Conservation (phyloP, 345 rosid species). For the Turnera subulata region DNA sequence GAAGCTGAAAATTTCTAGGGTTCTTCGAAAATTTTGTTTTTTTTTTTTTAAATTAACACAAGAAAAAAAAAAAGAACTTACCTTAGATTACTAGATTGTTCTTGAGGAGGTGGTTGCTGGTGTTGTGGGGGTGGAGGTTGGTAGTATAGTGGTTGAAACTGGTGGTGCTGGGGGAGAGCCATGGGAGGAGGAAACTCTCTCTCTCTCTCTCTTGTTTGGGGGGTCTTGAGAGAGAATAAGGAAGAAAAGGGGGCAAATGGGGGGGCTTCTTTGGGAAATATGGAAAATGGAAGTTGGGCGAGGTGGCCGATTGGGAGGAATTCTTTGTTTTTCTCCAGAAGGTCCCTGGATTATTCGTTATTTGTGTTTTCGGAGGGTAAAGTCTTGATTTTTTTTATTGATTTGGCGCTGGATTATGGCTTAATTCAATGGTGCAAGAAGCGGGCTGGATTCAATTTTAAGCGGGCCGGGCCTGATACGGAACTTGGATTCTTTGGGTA, state of each 20-base stretch:
- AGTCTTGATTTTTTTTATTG: too few species aligned
- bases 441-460: too few species aligned
- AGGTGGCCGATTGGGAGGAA: slow-evolving; percentile 13
- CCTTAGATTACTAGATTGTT: slow-evolving; percentile 49
- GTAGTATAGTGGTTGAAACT: slow-evolving; percentile 37
- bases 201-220: too few species aligned
- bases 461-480: too few species aligned
- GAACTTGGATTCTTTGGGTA: too few species aligned
- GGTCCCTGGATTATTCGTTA: neutral
- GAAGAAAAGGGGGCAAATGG: slow-evolving; percentile 1
- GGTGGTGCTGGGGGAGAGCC: slow-evolving; percentile 62
- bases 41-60: too few species aligned
- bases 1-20: slow-evolving; percentile 15
- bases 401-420: too few species aligned
- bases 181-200: slow-evolving; percentile 13
- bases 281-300: slow-evolving; percentile 9
- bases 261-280: neutral
- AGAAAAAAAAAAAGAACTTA: slow-evolving; percentile 8
- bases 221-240: slow-evolving; percentile 2
- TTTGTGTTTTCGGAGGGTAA: neutral
- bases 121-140: slow-evolving; percentile 36
- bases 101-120: slow-evolving; percentile 42
- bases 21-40: neutral
- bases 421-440: too few species aligned
- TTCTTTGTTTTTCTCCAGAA: slow-evolving; percentile 20